Evolutionary conservation across 176 grass and related monocot species (phyloP).

Genomic region (Oryza australiensis): DNA sequence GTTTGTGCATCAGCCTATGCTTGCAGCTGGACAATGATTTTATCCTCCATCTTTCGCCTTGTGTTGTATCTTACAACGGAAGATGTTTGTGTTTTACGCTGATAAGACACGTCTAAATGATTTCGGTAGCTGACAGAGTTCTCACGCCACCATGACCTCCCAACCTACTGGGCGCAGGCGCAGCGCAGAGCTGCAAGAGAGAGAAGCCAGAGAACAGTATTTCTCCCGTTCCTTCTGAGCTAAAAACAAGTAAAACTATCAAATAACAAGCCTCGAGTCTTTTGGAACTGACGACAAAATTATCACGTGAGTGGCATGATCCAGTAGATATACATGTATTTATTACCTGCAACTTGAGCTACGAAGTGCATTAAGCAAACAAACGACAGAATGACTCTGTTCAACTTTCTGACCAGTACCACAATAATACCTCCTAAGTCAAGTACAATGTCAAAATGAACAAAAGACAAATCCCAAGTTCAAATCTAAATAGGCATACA

Average conservation of each 20-base stretch:
- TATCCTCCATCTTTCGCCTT: too few relatives aligned
- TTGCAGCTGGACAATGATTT: neutral
- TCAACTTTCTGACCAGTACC: neutral
- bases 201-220: too few relatives aligned
- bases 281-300: neutral
- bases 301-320: neutral
- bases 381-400: neutral
- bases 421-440: neutral
- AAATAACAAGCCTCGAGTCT: neutral
- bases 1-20: neutral
- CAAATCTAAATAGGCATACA: slow-evolving; percentile 20
- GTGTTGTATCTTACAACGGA: too few relatives aligned
- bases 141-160: too few relatives aligned
- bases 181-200: too few relatives aligned
- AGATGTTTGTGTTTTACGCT: too few relatives aligned
- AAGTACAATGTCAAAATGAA: neutral
- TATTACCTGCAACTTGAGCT: neutral
- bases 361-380: neutral
- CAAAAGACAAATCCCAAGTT: neutral
- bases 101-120: too few relatives aligned
- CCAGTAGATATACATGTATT: neutral
- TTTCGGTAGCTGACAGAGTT: too few relatives aligned
- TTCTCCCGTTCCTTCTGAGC: neutral
- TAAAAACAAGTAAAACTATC: neutral
- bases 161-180: too few relatives aligned